Conservation (phyloP, 1,139 yeast species). For the Scheffersomyces segobiensis region DNA sequence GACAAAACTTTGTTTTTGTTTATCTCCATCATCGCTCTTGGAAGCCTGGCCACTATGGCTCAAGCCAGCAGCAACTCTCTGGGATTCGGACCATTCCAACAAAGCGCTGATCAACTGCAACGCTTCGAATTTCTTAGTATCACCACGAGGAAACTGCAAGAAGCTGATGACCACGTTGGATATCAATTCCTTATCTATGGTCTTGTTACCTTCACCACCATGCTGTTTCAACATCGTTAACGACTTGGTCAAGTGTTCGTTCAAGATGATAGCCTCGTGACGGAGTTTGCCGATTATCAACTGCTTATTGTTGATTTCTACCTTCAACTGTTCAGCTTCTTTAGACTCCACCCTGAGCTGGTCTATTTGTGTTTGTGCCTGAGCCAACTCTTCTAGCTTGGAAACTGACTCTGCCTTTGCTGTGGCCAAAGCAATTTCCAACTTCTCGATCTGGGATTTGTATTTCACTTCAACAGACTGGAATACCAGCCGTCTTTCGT, state of each 20-base stretch:
- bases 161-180: slow-evolving; percentile 85
- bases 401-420: slow-evolving; percentile 7
- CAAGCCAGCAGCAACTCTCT: slow-evolving; percentile 81
- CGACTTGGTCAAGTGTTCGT: slow-evolving; percentile 93
- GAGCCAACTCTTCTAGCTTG: slow-evolving; percentile 8
- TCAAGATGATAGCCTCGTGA: slow-evolving; percentile 92
- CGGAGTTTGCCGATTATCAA: slow-evolving; percentile 84
- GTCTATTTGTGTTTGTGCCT: slow-evolving; percentile 10
- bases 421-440: slow-evolving; percentile 10
- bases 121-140: slow-evolving; percentile 91
- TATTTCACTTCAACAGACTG: neutral
- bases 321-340: slow-evolving; percentile 24
- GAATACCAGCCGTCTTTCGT: slow-evolving; percentile 1
- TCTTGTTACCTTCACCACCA: slow-evolving; percentile 59
- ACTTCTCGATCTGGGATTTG: slow-evolving; percentile 5
- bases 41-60: slow-evolving; percentile 38
- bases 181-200: slow-evolving; percentile 83
- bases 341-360: slow-evolving; percentile 18
- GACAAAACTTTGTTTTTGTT: slow-evolving; percentile 67
- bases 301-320: slow-evolving; percentile 65
- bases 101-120: slow-evolving; percentile 79
- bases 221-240: slow-evolving; percentile 75
- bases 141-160: slow-evolving; percentile 86
- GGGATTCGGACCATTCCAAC: slow-evolving; percentile 84
- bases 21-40: slow-evolving; percentile 23